Percentiles rank a stretch among this genome's conserved stretches.
Evolutionary conservation across 768 basidiomycete genomes (phyloP).

Genomic region (Boletus insuetus): DNA sequence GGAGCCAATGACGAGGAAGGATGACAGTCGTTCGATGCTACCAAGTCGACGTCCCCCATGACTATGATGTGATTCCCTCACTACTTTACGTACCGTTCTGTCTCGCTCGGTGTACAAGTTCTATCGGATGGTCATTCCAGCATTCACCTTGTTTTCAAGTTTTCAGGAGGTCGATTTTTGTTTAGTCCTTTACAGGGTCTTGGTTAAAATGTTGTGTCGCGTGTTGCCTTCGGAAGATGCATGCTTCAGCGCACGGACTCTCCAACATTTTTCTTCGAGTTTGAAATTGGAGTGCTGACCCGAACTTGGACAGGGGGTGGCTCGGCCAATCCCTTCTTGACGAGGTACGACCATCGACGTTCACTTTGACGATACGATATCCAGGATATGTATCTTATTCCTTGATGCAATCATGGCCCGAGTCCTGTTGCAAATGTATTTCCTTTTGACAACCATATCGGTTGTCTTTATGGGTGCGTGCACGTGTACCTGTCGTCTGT

Average conservation of each 20-base stretch:
- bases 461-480: constrained; percentile 14
- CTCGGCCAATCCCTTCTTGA: neutral
- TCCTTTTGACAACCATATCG: constrained; percentile 6
- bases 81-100: neutral
- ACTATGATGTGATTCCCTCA: no score
- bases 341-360: neutral
- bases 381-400: neutral
- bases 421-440: constrained; percentile 3
- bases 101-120: neutral
- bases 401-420: constrained; percentile 1
- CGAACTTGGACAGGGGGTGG: neutral
- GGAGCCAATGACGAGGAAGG: neutral
- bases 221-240: no score
- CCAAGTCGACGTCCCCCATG: neutral
- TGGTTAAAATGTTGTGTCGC: no score
- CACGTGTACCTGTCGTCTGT: neutral
- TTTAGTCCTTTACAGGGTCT: no score
- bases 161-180: no score
- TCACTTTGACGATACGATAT: neutral
- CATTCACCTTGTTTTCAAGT: no score
- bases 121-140: neutral
- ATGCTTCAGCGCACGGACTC: no score
- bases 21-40: neutral
- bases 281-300: neutral
- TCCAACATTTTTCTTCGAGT: no score